Percentiles rank a stretch among this genome's conserved stretches.
phyloP scores from a whole-genome alignment of 1,139 yeast species.

The Meyerozyma guilliermondii region DNA sequence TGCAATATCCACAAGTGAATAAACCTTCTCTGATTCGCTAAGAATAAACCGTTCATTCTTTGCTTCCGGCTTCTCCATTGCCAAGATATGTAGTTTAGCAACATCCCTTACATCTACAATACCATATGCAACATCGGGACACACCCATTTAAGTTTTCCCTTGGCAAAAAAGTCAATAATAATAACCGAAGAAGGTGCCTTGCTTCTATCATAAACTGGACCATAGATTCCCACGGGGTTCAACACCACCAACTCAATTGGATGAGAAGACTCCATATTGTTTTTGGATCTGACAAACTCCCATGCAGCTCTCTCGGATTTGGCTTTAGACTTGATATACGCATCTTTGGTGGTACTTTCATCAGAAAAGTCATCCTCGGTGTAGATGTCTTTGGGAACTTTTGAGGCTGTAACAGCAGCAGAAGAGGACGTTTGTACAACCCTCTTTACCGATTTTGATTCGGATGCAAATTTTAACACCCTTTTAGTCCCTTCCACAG shows the following conservation, averaged over 20 bases:
- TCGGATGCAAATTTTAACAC: constrained; percentile 4
- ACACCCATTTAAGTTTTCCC: constrained; percentile 5
- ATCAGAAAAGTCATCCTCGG: constrained; percentile 9
- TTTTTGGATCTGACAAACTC: constrained; percentile 9
- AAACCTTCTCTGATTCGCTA: not conserved
- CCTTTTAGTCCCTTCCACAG: constrained; percentile 2
- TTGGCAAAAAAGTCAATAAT: not conserved
- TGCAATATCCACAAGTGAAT: not conserved
- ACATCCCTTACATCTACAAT: constrained; percentile 7
- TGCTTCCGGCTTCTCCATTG: constrained; percentile 23
- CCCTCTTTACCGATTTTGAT: constrained; percentile 2
- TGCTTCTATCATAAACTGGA: not conserved
- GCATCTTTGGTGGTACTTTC: constrained; percentile 9
- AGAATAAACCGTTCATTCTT: constrained; percentile 25
- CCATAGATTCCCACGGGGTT: constrained; percentile 6
- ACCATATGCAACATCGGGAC: constrained; percentile 3
- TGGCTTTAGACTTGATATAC: constrained; percentile 8
- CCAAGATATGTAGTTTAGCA: constrained; percentile 5
- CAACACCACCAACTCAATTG: not conserved
- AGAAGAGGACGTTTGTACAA: constrained; percentile 7
- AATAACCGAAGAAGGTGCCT: not conserved
- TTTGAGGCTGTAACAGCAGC: constrained; percentile 8
- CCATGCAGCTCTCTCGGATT: constrained; percentile 15
- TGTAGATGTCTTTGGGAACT: constrained; percentile 14
- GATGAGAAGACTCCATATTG: not conserved